Evolutionary conservation across 495 filamentous ascomycete species (phyloP).

Genomic region (Neurospora sp.): DNA sequence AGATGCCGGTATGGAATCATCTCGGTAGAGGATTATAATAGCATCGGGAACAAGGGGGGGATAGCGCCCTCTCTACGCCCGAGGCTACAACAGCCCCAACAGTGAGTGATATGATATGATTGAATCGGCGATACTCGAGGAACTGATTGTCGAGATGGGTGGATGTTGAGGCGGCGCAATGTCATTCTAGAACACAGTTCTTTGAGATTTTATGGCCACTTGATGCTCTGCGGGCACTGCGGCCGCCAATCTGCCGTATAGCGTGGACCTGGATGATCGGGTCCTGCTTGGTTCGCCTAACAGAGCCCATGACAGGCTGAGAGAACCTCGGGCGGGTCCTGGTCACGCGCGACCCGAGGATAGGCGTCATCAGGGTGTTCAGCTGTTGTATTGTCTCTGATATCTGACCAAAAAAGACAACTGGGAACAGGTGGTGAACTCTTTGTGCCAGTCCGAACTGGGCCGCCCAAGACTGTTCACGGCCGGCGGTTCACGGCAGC

Average conservation of each 20-base stretch:
- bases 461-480: neutral
- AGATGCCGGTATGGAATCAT: neutral
- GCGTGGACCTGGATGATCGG: neutral
- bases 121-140: neutral
- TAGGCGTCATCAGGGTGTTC: neutral
- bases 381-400: neutral
- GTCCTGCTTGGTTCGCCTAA: neutral
- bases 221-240: neutral
- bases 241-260: neutral
- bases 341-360: neutral
- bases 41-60: neutral
- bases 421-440: neutral
- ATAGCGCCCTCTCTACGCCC: neutral
- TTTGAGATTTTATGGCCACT: neutral
- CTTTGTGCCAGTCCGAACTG: neutral
- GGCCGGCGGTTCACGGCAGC: neutral
- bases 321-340: neutral
- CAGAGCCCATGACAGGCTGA: neutral
- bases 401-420: neutral
- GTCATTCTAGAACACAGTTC: neutral
- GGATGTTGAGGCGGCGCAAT: neutral
- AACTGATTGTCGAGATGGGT: neutral
- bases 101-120: neutral
- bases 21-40: neutral
- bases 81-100: neutral